Evolutionary conservation across 345 rosid species (phyloP).

Genomic region (Melaleuca quinquenervia): DNA sequence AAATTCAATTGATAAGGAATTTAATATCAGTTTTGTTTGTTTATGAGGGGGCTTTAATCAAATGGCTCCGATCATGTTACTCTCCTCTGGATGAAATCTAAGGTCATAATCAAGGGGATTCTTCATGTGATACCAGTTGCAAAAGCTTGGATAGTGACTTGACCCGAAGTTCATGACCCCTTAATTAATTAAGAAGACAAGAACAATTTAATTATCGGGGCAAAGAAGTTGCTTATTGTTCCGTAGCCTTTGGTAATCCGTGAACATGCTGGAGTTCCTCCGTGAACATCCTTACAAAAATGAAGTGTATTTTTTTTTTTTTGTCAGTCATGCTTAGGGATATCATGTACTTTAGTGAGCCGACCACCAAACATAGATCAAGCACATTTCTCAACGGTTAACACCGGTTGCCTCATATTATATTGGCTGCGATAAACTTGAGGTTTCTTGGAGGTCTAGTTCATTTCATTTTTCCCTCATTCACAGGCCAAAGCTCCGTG

Average conservation of each 20-base stretch:
- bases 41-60: constrained; percentile 9
- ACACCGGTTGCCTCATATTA: neutral
- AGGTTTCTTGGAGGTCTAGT: neutral
- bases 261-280: neutral
- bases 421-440: neutral
- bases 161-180: neutral
- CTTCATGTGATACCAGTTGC: constrained; percentile 44
- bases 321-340: neutral
- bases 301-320: neutral
- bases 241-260: neutral
- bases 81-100: constrained; percentile 20
- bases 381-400: neutral
- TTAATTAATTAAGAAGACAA: neutral
- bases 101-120: constrained; percentile 38
- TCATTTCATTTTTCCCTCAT: neutral
- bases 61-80: neutral
- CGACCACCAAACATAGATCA: neutral
- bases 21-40: neutral
- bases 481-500: neutral
- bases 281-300: neutral
- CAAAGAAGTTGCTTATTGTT: neutral
- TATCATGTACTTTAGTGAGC: neutral
- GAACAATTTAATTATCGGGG: neutral
- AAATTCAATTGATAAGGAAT: neutral
- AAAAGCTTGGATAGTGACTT: neutral